phyloP scores from a whole-genome alignment of 208 protist genomes.

The Trypanosoma caninum region DNA sequence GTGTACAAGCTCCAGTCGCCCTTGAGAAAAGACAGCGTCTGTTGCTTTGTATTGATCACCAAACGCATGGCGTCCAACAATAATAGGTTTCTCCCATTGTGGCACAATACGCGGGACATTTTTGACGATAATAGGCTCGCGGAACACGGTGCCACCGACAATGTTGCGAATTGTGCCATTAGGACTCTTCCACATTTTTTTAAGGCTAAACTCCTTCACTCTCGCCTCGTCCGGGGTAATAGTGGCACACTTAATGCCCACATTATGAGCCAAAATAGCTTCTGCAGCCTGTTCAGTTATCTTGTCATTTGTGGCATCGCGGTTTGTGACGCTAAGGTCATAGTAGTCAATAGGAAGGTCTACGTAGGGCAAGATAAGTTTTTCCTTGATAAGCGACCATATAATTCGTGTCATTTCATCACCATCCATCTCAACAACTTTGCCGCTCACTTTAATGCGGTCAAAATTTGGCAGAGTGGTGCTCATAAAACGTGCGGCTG shows the following conservation, averaged over 20 bases:
- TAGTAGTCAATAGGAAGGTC: conserved; percentile 96
- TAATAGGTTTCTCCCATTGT: conserved; percentile 95
- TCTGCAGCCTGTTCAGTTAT: conserved; percentile 95
- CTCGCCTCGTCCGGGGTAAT: conserved; percentile 97
- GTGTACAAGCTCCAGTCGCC: conserved; percentile 93
- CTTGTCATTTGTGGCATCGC: conserved; percentile 95
- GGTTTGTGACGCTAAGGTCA: conserved; percentile 93
- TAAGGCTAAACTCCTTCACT: conserved; percentile 96
- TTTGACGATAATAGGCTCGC: conserved; percentile 96
- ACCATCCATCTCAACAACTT: conserved; percentile 97
- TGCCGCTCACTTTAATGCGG: conserved; percentile 86
- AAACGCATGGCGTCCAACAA: conserved; percentile 96
- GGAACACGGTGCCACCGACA: conserved; percentile 97
- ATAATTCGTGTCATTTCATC: conserved; percentile 98
- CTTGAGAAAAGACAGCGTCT: conserved; percentile 84
- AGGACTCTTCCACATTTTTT: conserved; percentile 98
- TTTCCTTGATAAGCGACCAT: conserved; percentile 97
- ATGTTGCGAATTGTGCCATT: conserved; percentile 99
- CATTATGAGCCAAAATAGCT: conserved; percentile 92
- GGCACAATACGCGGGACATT: conserved; percentile 92
- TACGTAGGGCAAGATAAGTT: conserved; percentile 96
- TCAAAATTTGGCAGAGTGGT: conserved; percentile 45
- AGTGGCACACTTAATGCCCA: conserved; percentile 98
- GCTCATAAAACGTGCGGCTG: conserved; percentile 32
- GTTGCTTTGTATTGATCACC: conserved; percentile 97